Percentiles rank a stretch among this genome's conserved stretches.
phyloP scores from a whole-genome alignment of 2,329 filamentous ascomycete genomes.

The Blastomyces parvus region DNA sequence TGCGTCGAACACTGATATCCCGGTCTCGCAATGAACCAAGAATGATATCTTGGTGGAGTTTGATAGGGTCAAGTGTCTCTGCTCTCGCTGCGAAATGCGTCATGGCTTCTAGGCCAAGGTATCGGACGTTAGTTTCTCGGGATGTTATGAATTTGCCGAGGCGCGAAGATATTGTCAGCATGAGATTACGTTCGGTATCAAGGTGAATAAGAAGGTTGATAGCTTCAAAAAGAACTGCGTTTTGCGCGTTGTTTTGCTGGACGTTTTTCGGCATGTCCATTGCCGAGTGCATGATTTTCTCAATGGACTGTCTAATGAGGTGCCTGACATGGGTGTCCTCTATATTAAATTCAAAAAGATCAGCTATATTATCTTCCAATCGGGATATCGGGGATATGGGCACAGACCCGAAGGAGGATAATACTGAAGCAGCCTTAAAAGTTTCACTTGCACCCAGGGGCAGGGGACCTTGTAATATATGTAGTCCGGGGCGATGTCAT shows the following conservation, averaged over 20 bases:
- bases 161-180: slow-evolving; percentile 88
- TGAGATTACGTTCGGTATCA: slow-evolving; percentile 85
- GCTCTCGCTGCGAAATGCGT: slow-evolving; percentile 89
- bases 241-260: slow-evolving; percentile 98
- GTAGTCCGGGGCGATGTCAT: slow-evolving; percentile 82
- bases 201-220: slow-evolving; percentile 98
- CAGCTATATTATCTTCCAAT: slow-evolving; percentile 6
- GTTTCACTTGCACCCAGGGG: slow-evolving; percentile 95
- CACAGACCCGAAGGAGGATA: slow-evolving; percentile 78
- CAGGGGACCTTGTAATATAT: slow-evolving; percentile 99
- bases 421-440: slow-evolving; percentile 84
- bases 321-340: slow-evolving; percentile 88
- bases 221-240: slow-evolving; percentile 93
- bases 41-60: slow-evolving; percentile 95
- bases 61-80: slow-evolving; percentile 92
- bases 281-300: slow-evolving; percentile 81
- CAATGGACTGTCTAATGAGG: slow-evolving; percentile 82
- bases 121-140: slow-evolving; percentile 92
- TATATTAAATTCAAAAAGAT: slow-evolving; percentile 27
- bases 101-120: slow-evolving; percentile 94
- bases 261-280: slow-evolving; percentile 96
- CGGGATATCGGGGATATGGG: slow-evolving; percentile 7
- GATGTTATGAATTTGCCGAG: slow-evolving; percentile 95
- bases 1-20: slow-evolving; percentile 92
- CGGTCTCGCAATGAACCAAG: slow-evolving; percentile 87